Evolutionary conservation across 768 basidiomycete genomes (phyloP).

Genomic region (Russula abietina): DNA sequence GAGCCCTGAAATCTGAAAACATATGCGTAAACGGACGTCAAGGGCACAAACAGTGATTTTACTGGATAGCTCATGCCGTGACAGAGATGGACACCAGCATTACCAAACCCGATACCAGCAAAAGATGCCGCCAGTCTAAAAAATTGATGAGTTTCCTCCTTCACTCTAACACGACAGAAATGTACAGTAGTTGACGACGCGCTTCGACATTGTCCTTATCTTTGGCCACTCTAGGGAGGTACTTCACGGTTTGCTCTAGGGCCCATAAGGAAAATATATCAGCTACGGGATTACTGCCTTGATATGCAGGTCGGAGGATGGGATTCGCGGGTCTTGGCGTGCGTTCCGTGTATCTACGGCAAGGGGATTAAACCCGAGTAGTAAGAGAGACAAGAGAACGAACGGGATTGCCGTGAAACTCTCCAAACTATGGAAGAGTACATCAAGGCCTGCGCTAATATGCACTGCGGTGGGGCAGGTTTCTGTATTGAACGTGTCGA

Average conservation of each 20-base stretch:
- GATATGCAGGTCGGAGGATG: slow-evolving; percentile 84
- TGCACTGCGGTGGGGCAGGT: slow-evolving; percentile 89
- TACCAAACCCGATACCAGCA: slow-evolving; percentile 93
- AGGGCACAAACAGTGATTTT: slow-evolving; percentile 25
- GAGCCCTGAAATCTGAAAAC: slow-evolving; percentile 74
- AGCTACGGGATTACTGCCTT: slow-evolving; percentile 89
- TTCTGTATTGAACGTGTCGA: slow-evolving; percentile 86
- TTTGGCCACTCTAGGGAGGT: slow-evolving; percentile 81
- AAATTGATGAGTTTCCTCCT: not conserved
- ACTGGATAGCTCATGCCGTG: slow-evolving; percentile 89
- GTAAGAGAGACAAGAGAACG: slow-evolving; percentile 27
- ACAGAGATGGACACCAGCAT: slow-evolving; percentile 87
- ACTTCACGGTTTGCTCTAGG: slow-evolving; percentile 78
- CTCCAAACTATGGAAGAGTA: slow-evolving; percentile 93
- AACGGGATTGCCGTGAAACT: slow-evolving; percentile 92
- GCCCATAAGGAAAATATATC: slow-evolving; percentile 98
- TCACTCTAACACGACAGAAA: slow-evolving; percentile 7
- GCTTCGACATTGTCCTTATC: slow-evolving; percentile 77
- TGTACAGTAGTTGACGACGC: slow-evolving; percentile 84
- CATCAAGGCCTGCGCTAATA: slow-evolving; percentile 91
- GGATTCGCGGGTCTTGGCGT: slow-evolving; percentile 87
- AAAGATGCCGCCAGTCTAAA: slow-evolving; percentile 82
- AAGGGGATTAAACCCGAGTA: slow-evolving; percentile 5
- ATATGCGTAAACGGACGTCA: not conserved
- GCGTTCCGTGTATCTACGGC: slow-evolving; percentile 76